phyloP scores from a whole-genome alignment of 371 early-diverging fungal genomes.

The Mortierella sp. region DNA sequence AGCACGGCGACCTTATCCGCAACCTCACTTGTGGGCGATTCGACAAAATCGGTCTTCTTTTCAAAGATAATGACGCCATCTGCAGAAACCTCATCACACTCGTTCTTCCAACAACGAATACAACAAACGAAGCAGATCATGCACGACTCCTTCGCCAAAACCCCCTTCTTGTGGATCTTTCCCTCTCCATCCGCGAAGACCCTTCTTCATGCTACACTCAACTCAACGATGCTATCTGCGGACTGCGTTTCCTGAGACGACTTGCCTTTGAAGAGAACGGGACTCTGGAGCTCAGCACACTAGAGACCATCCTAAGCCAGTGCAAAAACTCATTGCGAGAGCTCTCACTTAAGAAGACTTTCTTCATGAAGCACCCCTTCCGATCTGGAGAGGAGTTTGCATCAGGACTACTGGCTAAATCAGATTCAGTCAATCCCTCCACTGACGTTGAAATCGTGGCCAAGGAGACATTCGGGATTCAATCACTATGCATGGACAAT shows the following conservation, averaged over 20 bases:
- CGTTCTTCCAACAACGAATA: constrained; percentile 24
- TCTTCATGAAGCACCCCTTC: constrained; percentile 27
- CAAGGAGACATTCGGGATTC: constrained; percentile 23
- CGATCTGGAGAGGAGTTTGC: constrained; percentile 33
- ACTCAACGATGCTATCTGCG: constrained; percentile 15
- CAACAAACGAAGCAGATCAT: constrained; percentile 16
- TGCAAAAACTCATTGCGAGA: constrained; percentile 20
- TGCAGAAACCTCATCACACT: constrained; percentile 25
- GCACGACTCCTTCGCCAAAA: constrained; percentile 34
- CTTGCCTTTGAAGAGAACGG: constrained; percentile 25
- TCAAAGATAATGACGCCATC: background rate
- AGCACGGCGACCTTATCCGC: constrained; percentile 35
- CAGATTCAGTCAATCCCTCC: background rate
- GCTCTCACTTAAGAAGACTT: constrained; percentile 16
- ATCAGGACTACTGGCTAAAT: constrained; percentile 12
- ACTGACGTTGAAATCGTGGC: constrained; percentile 5
- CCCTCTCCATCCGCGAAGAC: constrained; percentile 13
- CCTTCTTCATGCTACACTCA: constrained; percentile 10
- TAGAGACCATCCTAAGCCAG: constrained; percentile 21
- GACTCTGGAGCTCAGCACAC: constrained; percentile 10
- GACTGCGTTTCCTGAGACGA: constrained; percentile 12
- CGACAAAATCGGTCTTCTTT: constrained; percentile 29
- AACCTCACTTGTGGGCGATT: constrained; percentile 33
- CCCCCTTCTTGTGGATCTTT: constrained; percentile 22
- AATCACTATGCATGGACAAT: constrained; percentile 19